Conservation (phyloP, 202 grass and related monocot genomes). For the Panicum virgatum region DNA sequence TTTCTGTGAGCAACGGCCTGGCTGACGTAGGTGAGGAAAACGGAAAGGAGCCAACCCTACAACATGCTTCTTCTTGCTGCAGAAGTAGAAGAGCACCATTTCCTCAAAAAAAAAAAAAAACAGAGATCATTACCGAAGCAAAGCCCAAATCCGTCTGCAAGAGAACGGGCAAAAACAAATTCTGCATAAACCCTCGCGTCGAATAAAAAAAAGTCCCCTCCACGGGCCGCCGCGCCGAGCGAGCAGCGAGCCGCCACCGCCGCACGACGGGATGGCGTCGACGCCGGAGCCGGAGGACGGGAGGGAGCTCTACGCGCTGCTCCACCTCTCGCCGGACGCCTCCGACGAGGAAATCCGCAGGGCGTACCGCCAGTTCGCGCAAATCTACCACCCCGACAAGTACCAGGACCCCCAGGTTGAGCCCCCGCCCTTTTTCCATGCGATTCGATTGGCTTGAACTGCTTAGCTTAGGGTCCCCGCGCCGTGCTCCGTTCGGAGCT, state of each 20-base stretch:
- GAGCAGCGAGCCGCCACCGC: conserved; percentile 1
- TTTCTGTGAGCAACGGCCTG: no score
- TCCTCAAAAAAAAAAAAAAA: no score
- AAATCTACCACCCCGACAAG: conserved; percentile 97
- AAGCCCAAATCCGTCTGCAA: conserved; percentile 1
- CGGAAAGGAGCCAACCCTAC: no score
- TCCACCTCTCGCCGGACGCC: conserved; percentile 82
- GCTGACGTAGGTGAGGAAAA: no score
- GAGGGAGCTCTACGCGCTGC: conserved; percentile 78
- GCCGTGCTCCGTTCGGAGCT: background rate
- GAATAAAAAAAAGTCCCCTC: conserved; percentile 28
- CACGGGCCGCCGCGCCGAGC: conserved; percentile 31
- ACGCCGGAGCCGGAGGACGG: conserved; percentile 49
- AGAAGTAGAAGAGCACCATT: background rate
- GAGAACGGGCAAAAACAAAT: background rate
- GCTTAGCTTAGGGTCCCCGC: conserved; percentile 18
- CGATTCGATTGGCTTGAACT: conserved; percentile 9
- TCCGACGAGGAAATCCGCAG: conserved; percentile 82
- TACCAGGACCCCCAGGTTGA: conserved; percentile 70
- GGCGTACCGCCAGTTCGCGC: conserved; percentile 84
- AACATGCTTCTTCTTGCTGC: background rate
- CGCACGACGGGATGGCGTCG: conserved; percentile 41
- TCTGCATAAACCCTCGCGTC: conserved; percentile 48
- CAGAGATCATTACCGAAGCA: background rate
- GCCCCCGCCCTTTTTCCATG: background rate